Conservation (phyloP, 495 filamentous ascomycete genomes). For the Xylaria nigripes region DNA sequence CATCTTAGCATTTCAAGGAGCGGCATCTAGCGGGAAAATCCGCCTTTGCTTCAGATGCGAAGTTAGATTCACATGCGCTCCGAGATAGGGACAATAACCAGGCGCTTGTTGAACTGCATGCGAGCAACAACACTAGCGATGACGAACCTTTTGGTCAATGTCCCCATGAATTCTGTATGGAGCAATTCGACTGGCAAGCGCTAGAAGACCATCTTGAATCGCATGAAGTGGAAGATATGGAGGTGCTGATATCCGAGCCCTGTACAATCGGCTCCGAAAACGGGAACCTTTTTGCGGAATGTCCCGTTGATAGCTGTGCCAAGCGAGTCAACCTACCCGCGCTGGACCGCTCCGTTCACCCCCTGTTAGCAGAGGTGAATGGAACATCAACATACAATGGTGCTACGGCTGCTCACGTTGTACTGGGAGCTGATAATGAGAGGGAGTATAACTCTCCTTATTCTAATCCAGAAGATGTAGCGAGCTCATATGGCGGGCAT, state of each 20-base stretch:
- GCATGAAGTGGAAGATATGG: not conserved
- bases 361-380: constrained; percentile 53
- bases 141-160: not conserved
- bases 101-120: not conserved
- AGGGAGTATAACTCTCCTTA: constrained; percentile 13
- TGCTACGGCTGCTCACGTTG: constrained; percentile 1
- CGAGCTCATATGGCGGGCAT: not conserved
- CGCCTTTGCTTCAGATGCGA: constrained; percentile 42
- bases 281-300: constrained; percentile 51
- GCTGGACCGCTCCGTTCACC: constrained; percentile 63
- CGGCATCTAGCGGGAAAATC: constrained; percentile 45
- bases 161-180: not conserved
- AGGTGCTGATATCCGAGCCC: not conserved
- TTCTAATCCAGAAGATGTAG: constrained; percentile 13
- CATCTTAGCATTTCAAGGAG: constrained; percentile 47
- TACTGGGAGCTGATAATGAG: not conserved
- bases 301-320: constrained; percentile 63
- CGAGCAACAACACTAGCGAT: not conserved
- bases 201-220: not conserved
- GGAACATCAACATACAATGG: constrained; percentile 17
- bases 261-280: constrained; percentile 23
- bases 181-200: not conserved
- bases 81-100: not conserved
- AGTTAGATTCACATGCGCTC: constrained; percentile 8
- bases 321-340: constrained; percentile 54